phyloP scores from a whole-genome alignment of 495 filamentous ascomycete genomes.

The Penicillium parvum region DNA sequence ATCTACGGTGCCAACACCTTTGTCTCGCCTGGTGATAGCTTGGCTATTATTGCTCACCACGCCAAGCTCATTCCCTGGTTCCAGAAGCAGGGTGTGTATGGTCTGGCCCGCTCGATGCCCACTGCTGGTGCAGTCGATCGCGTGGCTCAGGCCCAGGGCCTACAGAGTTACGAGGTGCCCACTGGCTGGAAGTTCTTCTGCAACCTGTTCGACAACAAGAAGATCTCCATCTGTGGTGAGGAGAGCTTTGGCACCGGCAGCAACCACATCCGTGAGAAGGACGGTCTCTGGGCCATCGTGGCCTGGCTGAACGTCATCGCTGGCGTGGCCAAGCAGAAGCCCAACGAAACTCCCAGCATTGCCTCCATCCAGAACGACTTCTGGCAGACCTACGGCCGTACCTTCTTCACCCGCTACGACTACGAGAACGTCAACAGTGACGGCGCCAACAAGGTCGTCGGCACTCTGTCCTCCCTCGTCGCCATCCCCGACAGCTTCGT shows the following conservation, averaged over 20 bases:
- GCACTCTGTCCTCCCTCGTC: conserved; percentile 63
- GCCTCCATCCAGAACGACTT: conserved; percentile 93
- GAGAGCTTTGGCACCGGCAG: conserved; percentile 98
- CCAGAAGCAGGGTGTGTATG: conserved; percentile 92
- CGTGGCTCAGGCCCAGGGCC: conserved; percentile 88
- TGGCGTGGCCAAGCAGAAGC: conserved; percentile 78
- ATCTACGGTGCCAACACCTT: conserved; percentile 97
- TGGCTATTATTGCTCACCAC: conserved; percentile 97
- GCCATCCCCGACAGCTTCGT: conserved; percentile 72
- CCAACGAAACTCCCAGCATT: conserved; percentile 75
- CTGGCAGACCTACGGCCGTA: conserved; percentile 94
- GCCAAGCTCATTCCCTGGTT: conserved; percentile 93
- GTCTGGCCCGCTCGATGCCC: conserved; percentile 94
- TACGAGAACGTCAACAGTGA: conserved; percentile 92
- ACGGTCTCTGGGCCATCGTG: conserved; percentile 93
- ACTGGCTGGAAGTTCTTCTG: conserved; percentile 99
- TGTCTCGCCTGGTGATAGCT: conserved; percentile 92
- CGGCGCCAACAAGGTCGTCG: conserved; percentile 83
- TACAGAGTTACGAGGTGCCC: conserved; percentile 92
- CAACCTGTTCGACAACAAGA: conserved; percentile 91
- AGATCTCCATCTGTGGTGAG: conserved; percentile 98
- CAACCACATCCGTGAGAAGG: conserved; percentile 99
- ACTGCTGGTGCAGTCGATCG: conserved; percentile 93
- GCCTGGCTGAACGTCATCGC: conserved; percentile 99
- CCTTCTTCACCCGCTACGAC: conserved; percentile 98